Evolutionary conservation across 352 stramenopile genomes (phyloP).

Genomic region (Phytophthora vignae): DNA sequence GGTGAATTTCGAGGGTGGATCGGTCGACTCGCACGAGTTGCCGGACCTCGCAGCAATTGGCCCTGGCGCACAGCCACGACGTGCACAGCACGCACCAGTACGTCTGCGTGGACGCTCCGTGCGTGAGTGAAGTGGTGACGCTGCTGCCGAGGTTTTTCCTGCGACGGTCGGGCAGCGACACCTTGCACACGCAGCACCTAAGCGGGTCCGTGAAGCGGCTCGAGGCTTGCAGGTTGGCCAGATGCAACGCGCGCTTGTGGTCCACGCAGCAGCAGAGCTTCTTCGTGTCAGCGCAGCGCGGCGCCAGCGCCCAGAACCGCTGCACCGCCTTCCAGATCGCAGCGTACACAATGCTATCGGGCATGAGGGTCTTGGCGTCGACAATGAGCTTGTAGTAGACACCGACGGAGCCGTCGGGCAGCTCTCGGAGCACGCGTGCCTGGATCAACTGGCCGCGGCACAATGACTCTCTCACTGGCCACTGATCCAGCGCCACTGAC

Average conservation of each 20-base stretch:
- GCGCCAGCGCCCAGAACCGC: background rate
- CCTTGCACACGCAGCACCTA: background rate
- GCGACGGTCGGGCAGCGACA: background rate
- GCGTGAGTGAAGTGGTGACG: background rate
- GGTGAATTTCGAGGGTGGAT: background rate
- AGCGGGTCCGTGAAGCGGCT: background rate
- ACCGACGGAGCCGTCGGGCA: background rate
- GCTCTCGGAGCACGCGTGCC: background rate
- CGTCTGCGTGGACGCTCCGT: background rate
- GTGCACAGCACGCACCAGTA: slow-evolving; percentile 2
- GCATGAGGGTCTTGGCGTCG: slow-evolving; percentile 3
- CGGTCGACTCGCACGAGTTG: background rate
- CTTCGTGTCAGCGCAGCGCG: background rate
- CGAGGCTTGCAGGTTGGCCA: background rate
- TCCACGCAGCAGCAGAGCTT: slow-evolving; percentile 1
- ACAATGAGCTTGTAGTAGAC: slow-evolving; percentile 3
- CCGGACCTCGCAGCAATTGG: background rate
- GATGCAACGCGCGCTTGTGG: background rate
- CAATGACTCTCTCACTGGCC: background rate
- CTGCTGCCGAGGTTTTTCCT: background rate
- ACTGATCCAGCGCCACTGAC: background rate
- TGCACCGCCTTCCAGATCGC: slow-evolving; percentile 1
- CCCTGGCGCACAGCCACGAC: background rate
- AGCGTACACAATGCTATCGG: background rate
- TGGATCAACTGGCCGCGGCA: background rate